Base-by-base conservation (phyloP, 2,329 filamentous ascomycete genomes). In the Penicillium occitanis region DNA sequence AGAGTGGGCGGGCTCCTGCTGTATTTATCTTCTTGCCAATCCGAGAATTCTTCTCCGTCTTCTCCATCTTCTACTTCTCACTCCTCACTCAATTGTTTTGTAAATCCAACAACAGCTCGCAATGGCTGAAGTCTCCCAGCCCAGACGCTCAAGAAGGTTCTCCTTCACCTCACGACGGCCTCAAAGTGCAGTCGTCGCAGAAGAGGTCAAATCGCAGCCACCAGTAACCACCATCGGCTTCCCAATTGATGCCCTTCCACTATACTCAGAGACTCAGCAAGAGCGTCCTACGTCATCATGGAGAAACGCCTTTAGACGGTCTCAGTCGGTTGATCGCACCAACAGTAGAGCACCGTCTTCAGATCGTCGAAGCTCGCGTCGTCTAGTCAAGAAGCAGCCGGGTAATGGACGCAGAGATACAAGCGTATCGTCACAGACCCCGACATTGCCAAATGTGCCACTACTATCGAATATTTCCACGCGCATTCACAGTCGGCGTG, bases 361-460 rank as follows among this genome's bases (percentile, higher is more conserved):
- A 22, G 33, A 68, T 51, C 73, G 71, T 53, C 70, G 71, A 48
- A 68, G 69, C 17, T 67, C 74, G 37, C 75, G 74, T 1, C 75
- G 76, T 37, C 69, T 78, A 17, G 74, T 72, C 17, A 78, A 78
- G 65, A 78, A 77, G 65, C 74, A 76, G 51, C 75, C 76, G 0
- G 53, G 74, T 3, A 68, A 67, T 22, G 75, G 66, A 63, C 74
- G 71, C 37, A 71, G 76, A 65, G 72, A 71, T 28, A 73, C 76
- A 11, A 78, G 75, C 61, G 69, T 70, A 14, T 71, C 71, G 63
- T 68, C 70, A n/a, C 73, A 74, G 19, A 70, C 71, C 62, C 68
- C 71, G 28, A 68, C 71, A 25, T 72, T 73, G 8, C 71, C 71
- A 1, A 64, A 60, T 68, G 48, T 68, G 58, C 65, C 69, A 25